phyloP scores from a whole-genome alignment of 805 yeast species.

The Candida lessepsii region DNA sequence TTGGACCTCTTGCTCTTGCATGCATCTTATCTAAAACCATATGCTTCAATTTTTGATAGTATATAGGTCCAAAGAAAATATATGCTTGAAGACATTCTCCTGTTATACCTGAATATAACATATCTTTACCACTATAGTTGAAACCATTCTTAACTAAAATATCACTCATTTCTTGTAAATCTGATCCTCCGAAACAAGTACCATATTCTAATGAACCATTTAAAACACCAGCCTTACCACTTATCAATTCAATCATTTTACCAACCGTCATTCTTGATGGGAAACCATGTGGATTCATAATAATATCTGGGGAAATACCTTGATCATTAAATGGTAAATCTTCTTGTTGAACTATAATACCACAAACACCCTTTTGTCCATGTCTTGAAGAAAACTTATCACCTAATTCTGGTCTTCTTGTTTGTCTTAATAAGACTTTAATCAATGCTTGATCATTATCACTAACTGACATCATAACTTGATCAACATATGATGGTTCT shows the following conservation, averaged over 20 bases:
- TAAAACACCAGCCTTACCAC: conserved; percentile 97
- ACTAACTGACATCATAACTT: conserved; percentile 94
- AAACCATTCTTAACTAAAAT: conserved; percentile 88
- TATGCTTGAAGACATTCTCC: conserved; percentile 97
- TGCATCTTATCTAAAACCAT: conserved; percentile 99
- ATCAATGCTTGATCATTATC: conserved; percentile 94
- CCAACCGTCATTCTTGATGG: conserved; percentile 99
- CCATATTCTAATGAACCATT: conserved; percentile 92
- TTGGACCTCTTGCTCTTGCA: conserved; percentile 98
- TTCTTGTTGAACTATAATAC: conserved; percentile 95
- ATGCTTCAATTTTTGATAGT: conserved; percentile 96
- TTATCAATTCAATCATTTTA: conserved; percentile 92
- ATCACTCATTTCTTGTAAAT: conserved; percentile 90
- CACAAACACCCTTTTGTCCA: conserved; percentile 99
- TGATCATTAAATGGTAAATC: conserved; percentile 94
- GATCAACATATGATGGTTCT: conserved; percentile 92
- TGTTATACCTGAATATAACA: conserved; percentile 95
- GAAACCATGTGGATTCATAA: conserved; percentile 99
- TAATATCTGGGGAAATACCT: conserved; percentile 92
- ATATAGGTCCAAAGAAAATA: conserved; percentile 97
- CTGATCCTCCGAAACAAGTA: conserved; percentile 98
- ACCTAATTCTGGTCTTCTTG: conserved; percentile 96
- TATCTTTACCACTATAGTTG: conserved; percentile 94
- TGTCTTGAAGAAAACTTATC: conserved; percentile 97
- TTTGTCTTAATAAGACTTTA: conserved; percentile 88